Conservation (phyloP, 805 yeast species). For the Candida pseudoglaebosa region DNA sequence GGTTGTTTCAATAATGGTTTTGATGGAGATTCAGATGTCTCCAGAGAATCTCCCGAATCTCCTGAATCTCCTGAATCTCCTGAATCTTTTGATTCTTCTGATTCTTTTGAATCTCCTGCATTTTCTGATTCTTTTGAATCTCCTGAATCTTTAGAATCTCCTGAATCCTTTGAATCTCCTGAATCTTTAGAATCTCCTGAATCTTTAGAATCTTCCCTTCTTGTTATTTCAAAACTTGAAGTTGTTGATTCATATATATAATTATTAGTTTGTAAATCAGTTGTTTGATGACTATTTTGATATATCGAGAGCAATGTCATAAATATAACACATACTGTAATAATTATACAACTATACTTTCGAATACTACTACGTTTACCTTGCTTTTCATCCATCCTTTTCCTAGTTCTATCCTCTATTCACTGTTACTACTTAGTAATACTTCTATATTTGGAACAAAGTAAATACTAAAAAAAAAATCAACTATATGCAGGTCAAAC, state of each 20-base stretch:
- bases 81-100: neutral
- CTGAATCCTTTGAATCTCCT: neutral
- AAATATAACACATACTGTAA: neutral
- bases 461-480: too few relatives aligned
- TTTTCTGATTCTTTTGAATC: too few relatives aligned
- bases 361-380: neutral
- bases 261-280: neutral
- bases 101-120: too few relatives aligned
- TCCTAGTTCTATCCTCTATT: neutral
- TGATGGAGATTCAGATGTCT: neutral
- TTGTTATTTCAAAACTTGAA: neutral
- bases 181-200: neutral
- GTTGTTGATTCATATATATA: neutral
- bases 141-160: neutral
- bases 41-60: neutral
- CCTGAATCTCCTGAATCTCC: neutral
- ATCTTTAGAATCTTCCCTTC: neutral
- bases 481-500: too few relatives aligned
- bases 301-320: neutral
- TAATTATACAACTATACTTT: neutral
- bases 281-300: neutral
- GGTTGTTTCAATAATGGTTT: conserved; percentile 18
- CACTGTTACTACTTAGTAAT: neutral
- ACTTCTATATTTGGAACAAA: too few relatives aligned
- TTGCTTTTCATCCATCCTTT: neutral